Evolutionary conservation across 2,329 filamentous ascomycete species (phyloP), one percentile per base, ranked within the genome.

Genomic region (Paramyrothecium sp.): DNA sequence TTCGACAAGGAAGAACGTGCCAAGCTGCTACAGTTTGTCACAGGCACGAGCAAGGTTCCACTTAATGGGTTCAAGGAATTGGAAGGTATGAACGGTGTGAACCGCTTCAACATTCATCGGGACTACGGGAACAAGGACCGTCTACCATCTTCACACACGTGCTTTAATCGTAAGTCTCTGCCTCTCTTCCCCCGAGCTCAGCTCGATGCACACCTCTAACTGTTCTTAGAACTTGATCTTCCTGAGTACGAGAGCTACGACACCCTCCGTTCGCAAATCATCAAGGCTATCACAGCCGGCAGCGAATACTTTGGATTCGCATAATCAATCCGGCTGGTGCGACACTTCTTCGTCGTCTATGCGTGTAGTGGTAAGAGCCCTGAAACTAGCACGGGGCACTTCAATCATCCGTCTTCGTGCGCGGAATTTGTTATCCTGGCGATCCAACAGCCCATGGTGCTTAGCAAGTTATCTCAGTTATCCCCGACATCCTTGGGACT

Each of bases 1-100:
- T 99, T 97, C 70, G 96, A 98, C 79, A 98, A 98, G 78, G 96
- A 99, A 78, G 96, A 99, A 77, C 91, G 92, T 59, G 95, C 95
- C 66, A 99, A 99, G 76, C 80, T 99, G 61, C 83, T 99, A 49
- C 95, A 99, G 70, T 99, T 99, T 73, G 95, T 99, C 64, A 99
- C 96, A 1, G 95, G 95, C 72, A 99, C 96, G 19, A 96, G 91
- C 73, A 99, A 99, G 78, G 96, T 99, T 51, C 95, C 95, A 44
- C 86, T 99, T 53, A 99, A 99, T 67, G 95, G 95, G 13, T 99
- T 99, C 83, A 97, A 97, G 78, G 95, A 99, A 75, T 85, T 99
- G 7, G 96, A 99, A 78, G 96, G 95, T 64, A 99, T 99, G 95
- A 98, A 99, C 70, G 95, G 95, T 44, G 89, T 98, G 73, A 97